Conservation (phyloP, 176 grass and related monocot genomes). For the Puccinellia tenuiflora region DNA sequence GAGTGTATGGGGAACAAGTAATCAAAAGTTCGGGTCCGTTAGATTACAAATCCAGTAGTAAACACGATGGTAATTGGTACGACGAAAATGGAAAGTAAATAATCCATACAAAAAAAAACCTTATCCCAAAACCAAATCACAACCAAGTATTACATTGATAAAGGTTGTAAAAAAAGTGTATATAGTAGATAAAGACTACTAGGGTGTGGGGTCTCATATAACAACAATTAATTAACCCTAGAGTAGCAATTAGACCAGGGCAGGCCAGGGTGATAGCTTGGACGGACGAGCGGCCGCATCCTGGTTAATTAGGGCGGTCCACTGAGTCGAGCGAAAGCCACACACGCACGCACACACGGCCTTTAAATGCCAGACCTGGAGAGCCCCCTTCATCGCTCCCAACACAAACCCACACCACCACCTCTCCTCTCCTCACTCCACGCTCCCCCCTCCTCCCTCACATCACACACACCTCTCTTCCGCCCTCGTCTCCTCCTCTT, state of each 20-base stretch:
- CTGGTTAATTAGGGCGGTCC: background rate
- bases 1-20: background rate
- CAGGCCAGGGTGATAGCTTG: background rate
- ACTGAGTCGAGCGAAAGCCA: background rate
- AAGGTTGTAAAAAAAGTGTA: background rate
- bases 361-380: constrained; percentile 33
- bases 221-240: background rate
- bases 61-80: background rate
- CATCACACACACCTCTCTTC: background rate
- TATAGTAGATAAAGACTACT: background rate
- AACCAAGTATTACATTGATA: background rate
- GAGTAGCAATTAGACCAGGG: background rate
- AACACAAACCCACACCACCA: constrained; percentile 23
- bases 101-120: background rate
- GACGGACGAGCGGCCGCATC: constrained; percentile 25
- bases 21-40: background rate
- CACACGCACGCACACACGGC: background rate
- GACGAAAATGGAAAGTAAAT: background rate
- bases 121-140: background rate
- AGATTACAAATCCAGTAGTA: background rate
- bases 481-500: constrained; percentile 5
- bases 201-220: background rate
- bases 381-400: background rate
- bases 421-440: constrained; percentile 4
- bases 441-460: background rate